Conservation (phyloP, 495 filamentous ascomycete species). For the Neurospora sublineolata region DNA sequence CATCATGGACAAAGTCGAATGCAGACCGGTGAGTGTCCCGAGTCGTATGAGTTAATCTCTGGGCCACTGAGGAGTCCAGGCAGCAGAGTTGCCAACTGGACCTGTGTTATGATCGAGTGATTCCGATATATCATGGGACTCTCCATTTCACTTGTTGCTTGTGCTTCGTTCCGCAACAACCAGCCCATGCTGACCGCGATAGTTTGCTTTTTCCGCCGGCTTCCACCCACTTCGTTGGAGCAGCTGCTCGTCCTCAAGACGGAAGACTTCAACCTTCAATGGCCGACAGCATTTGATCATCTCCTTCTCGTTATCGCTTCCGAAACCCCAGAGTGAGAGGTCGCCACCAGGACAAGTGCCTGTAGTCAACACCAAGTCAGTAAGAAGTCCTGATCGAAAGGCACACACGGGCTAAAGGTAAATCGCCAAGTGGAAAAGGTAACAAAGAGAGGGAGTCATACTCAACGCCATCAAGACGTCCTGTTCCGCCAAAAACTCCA, state of each 20-base stretch:
- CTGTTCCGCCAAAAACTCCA: conserved; percentile 70
- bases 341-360: conserved; percentile 48
- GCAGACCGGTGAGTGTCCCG: not conserved
- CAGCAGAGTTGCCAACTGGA: not conserved
- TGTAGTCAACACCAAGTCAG: conserved; percentile 20
- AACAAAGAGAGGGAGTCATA: conserved; percentile 33
- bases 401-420: not conserved
- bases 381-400: not conserved
- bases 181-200: conserved; percentile 60
- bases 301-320: conserved; percentile 46
- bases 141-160: not conserved
- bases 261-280: conserved; percentile 58
- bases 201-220: conserved; percentile 42
- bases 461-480: conserved; percentile 66
- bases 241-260: conserved; percentile 38
- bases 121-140: not conserved
- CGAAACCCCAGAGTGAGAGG: conserved; percentile 66
- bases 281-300: conserved; percentile 69
- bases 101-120: not conserved
- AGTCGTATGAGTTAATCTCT: not conserved
- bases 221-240: conserved; percentile 48
- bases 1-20: not conserved
- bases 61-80: not conserved
- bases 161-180: conserved; percentile 2
- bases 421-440: conserved; percentile 16